Evolutionary conservation across 2,329 filamentous ascomycete genomes (phyloP), one percentile per base, ranked within the genome.

Genomic region (Pezicula rhizophila): DNA sequence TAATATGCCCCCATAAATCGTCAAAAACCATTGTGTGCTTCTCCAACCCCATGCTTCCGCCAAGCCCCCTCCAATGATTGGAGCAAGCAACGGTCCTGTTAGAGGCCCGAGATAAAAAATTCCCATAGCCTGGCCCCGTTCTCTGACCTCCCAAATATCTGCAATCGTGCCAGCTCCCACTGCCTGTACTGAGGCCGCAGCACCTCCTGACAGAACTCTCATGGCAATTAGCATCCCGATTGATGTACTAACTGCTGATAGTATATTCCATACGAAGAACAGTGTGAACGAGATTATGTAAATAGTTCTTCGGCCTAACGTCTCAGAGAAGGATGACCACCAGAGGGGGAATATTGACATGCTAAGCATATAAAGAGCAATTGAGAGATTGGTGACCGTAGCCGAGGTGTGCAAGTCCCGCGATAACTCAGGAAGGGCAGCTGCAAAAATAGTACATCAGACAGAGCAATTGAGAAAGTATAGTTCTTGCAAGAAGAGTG

Each of bases 271-370:
- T 35, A 91, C 53, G 47, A 84, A 70, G 60, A 89, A 91, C 12
- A 92, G 70, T 18, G 74, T 64, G 64, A 93, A 93, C 0, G 86
- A 90, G 31, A 78, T 68, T 28, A 95, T 68, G 63, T 92, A 93
- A 57, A 95, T 85, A n/a, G 81, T 83, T 17, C 89, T 79, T 37
- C 89, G 79, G 11, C 89, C 89, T 1, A 80, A 67, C 1, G 73
- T 73, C 58, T 93, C 89, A 8, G 85, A 89, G 60, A 93, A 90
- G 1, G 84, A 84, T 1, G 85, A 89, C 68, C 68, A 93, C 88
- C 88, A 93, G 1, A 95, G 73, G 0, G 89, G 89, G 57, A 90
- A 92, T 40, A 93, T 88, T 48, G 82, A 80, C 87, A 93, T 89
- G 57, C 79, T 73, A 4, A 93, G 73, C 87, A 93, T 89, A 64